These are phyloP conservation scores for Flagelloscypha sp. DNA, from an alignment of 768 basidiomycete genomes.

Conservation along the genomic window DNA sequence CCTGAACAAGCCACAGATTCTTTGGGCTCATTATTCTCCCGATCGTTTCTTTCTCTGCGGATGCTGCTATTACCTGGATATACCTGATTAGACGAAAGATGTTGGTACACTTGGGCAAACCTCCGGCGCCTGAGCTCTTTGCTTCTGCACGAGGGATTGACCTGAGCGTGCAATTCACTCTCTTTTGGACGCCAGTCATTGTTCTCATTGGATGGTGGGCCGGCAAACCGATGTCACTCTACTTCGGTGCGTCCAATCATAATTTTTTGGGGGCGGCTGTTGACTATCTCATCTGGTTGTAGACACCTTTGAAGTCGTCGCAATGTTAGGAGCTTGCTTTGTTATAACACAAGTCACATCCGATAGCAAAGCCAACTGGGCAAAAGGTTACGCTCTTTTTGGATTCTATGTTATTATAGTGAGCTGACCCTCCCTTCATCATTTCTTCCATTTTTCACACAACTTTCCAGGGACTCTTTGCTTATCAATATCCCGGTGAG, in stretches of 20 bases:
- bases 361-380: constrained; percentile 45
- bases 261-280: too few relatives aligned
- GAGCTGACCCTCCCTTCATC: constrained; percentile 9
- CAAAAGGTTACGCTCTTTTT: constrained; percentile 21
- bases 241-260: constrained; percentile 28
- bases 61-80: constrained; percentile 30
- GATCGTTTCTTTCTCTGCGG: constrained; percentile 37
- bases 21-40: constrained; percentile 43
- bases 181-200: constrained; percentile 42
- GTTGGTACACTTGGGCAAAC: constrained; percentile 15
- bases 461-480: too few relatives aligned
- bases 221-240: constrained; percentile 29
- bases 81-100: constrained; percentile 25
- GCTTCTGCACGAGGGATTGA: constrained; percentile 38
- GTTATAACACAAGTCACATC: constrained; percentile 43
- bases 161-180: constrained; percentile 38
- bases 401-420: constrained; percentile 40
- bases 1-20: constrained; percentile 21
- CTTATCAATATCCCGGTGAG: too few relatives aligned
- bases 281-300: too few relatives aligned
- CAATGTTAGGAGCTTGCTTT: constrained; percentile 38
- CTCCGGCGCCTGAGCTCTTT: constrained; percentile 24
- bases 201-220: constrained; percentile 38
- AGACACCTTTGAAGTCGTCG: constrained; percentile 36
- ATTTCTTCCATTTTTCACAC: too few relatives aligned